These are phyloP conservation scores for Azolla pinnata DNA, from an alignment of 75 land plant genomes.

Conservation along the genomic window DNA sequence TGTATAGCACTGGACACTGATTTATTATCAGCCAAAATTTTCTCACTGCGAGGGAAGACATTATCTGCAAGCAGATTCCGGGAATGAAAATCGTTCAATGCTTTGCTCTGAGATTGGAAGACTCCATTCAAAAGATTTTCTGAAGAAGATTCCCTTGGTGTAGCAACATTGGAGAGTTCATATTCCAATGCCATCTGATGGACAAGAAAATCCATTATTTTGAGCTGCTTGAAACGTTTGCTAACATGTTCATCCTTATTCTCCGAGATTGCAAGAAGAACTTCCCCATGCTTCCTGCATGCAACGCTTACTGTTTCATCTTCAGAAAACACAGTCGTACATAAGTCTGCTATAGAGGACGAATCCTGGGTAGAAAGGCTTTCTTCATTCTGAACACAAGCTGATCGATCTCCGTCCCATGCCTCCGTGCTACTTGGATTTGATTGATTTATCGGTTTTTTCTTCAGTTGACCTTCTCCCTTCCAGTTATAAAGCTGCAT, in stretches of 20 bases:
- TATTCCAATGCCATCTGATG: slow-evolving; percentile 28
- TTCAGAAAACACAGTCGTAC: background rate
- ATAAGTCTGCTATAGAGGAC: no score
- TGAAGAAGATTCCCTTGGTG: slow-evolving; percentile 6
- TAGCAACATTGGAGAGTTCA: slow-evolving; percentile 19
- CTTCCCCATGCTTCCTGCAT: slow-evolving; percentile 15
- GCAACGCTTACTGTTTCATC: slow-evolving; percentile 8
- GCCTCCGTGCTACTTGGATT: background rate
- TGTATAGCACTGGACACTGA: no score
- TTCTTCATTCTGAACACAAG: no score
- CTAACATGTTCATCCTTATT: slow-evolving; percentile 17
- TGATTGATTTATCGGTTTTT: background rate
- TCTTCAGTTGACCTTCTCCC: background rate
- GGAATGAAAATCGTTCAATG: no score
- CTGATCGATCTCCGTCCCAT: no score
- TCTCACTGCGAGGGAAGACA: background rate
- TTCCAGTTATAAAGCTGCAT: slow-evolving; percentile 12
- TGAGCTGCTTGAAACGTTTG: slow-evolving; percentile 10
- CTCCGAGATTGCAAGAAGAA: slow-evolving; percentile 14
- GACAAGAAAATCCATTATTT: slow-evolving; percentile 25
- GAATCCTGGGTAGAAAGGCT: no score
- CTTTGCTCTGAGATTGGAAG: background rate
- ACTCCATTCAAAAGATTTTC: background rate
- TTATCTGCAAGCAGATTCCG: no score
- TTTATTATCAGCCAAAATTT: no score